Percentiles rank a stretch among this genome's conserved stretches.
Evolutionary conservation across 2,329 filamentous ascomycete species (phyloP).

Genomic region (Colletotrichum limetticola): DNA sequence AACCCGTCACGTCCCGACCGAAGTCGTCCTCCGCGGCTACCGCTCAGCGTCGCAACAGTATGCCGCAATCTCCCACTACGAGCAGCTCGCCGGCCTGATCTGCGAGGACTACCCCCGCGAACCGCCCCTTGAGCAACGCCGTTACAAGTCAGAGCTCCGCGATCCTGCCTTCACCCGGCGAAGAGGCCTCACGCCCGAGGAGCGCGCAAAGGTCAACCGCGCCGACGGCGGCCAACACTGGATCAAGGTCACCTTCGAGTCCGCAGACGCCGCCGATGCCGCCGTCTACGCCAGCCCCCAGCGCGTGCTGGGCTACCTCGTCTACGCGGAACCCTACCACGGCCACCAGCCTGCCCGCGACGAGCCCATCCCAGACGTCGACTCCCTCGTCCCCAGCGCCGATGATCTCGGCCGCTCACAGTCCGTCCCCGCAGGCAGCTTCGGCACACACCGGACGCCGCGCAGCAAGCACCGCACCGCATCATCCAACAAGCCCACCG

Average conservation of each 20-base stretch:
- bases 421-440: constrained; percentile 47
- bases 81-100: constrained; percentile 85
- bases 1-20: constrained; percentile 63
- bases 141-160: constrained; percentile 79
- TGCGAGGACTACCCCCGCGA: constrained; percentile 94
- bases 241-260: constrained; percentile 89
- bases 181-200: constrained; percentile 73
- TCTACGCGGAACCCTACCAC: constrained; percentile 77
- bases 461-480: constrained; percentile 38
- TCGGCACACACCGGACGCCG: constrained; percentile 37
- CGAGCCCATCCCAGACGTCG: constrained; percentile 67
- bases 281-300: constrained; percentile 78
- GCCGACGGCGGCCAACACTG: constrained; percentile 89
- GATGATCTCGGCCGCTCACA: constrained; percentile 45
- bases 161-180: constrained; percentile 77
- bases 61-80: constrained; percentile 89
- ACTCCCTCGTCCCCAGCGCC: constrained; percentile 48
- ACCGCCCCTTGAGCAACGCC: constrained; percentile 75
- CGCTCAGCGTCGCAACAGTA: constrained; percentile 74
- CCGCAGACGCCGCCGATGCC: constrained; percentile 74
- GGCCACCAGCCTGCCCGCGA: constrained; percentile 73
- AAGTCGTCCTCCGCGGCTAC: constrained; percentile 89
- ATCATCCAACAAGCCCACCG: constrained; percentile 36
- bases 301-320: constrained; percentile 74
- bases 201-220: constrained; percentile 81